Conservation (phyloP, 192 early-diverging fungal species). For the Chytriomyces confervae region DNA sequence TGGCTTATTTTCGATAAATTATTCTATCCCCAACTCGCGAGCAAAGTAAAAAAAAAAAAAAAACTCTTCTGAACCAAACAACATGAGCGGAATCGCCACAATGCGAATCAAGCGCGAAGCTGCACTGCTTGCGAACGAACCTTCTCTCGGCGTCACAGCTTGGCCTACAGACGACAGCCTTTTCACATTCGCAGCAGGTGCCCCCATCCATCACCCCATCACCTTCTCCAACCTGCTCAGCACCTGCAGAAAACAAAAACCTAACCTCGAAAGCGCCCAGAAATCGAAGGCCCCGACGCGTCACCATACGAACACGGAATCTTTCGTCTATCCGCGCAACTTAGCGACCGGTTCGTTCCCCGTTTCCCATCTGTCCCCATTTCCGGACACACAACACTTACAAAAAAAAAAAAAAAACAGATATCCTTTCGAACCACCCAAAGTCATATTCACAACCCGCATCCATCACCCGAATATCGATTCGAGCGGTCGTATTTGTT, state of each 20-base stretch:
- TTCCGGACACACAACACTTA: background rate
- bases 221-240: background rate
- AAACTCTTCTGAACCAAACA: background rate
- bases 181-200: conserved; percentile 13
- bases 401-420: background rate
- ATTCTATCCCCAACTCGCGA: too few species aligned
- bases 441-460: conserved; percentile 30
- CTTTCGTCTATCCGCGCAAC: conserved; percentile 21
- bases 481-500: conserved; percentile 21
- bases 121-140: conserved; percentile 12
- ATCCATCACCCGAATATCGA: conserved; percentile 41
- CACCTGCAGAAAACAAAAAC: background rate
- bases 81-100: conserved; percentile 1
- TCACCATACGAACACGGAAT: conserved; percentile 29
- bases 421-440: conserved; percentile 38
- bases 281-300: conserved; percentile 35
- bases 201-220: background rate
- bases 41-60: background rate
- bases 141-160: conserved; percentile 25
- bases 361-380: background rate
- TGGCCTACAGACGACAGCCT: conserved; percentile 24
- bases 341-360: conserved; percentile 21
- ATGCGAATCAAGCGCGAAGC: conserved; percentile 29
- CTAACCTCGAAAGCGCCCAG: background rate
- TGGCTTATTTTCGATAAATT: too few species aligned